These are phyloP conservation scores for Candida xyloterini DNA, from an alignment of 805 yeast species.

Conservation along the genomic window DNA sequence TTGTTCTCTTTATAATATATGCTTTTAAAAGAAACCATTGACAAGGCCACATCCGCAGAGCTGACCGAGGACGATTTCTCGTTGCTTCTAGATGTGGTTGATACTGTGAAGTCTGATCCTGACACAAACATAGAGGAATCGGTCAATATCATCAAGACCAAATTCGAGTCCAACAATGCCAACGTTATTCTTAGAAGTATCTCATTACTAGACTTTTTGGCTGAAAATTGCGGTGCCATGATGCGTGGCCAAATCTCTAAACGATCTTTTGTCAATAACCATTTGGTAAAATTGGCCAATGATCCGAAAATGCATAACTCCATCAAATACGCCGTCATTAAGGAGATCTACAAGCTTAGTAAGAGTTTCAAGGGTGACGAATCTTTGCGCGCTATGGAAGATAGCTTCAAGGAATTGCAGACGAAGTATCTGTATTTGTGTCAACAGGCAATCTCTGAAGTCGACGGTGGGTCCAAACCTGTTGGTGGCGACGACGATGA, in stretches of 20 bases:
- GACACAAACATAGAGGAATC: slow-evolving; percentile 50
- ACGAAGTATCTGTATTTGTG: slow-evolving; percentile 38
- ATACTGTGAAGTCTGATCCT: slow-evolving; percentile 58
- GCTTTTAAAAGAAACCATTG: slow-evolving; percentile 23
- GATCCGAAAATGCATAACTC: slow-evolving; percentile 59
- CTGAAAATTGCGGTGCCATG: slow-evolving; percentile 75
- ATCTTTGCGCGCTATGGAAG: slow-evolving; percentile 65
- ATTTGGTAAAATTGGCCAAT: slow-evolving; percentile 46
- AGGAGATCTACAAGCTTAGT: slow-evolving; percentile 65
- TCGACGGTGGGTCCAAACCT: slow-evolving; percentile 22
- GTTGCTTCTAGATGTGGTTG: slow-evolving; percentile 61
- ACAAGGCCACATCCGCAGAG: slow-evolving; percentile 61
- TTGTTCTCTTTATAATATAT: slow-evolving; percentile 3
- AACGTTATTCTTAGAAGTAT: slow-evolving; percentile 62
- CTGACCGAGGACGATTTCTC: slow-evolving; percentile 69
- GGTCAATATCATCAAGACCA: slow-evolving; percentile 43
- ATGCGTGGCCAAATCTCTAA: slow-evolving; percentile 63
- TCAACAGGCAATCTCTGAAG: slow-evolving; percentile 29
- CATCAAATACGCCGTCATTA: slow-evolving; percentile 63
- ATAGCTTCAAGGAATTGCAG: slow-evolving; percentile 51
- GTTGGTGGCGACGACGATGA: slow-evolving; percentile 56
- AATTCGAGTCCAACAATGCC: slow-evolving; percentile 54
- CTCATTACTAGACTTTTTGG: slow-evolving; percentile 54
- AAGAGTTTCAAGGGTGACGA: slow-evolving; percentile 70
- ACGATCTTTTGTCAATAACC: slow-evolving; percentile 44